phyloP scores from a whole-genome alignment of 768 basidiomycete genomes.

The Dacryopinax primogenitus region DNA sequence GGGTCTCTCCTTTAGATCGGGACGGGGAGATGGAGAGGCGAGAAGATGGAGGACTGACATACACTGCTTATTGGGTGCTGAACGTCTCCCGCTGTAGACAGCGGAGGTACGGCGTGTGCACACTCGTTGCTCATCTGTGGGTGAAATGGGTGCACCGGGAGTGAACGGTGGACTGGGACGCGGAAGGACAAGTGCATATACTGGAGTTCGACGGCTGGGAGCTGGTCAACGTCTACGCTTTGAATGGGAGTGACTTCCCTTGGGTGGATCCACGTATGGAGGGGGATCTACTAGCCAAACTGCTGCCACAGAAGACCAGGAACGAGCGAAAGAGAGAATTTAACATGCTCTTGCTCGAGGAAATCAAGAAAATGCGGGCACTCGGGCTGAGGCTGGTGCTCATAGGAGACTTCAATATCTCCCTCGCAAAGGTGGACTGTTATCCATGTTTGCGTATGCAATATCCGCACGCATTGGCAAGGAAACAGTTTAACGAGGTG shows the following conservation, averaged over 20 bases:
- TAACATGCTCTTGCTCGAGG: conserved; percentile 15
- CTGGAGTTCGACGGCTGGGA: conserved; percentile 10
- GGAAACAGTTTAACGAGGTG: conserved; percentile 18
- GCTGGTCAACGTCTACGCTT: conserved; percentile 14
- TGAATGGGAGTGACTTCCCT: conserved; percentile 15
- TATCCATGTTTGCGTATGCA: conserved; percentile 17
- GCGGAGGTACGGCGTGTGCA: conserved; percentile 15
- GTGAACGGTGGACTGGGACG: conserved; percentile 16
- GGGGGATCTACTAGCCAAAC: conserved; percentile 8
- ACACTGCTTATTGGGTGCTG: conserved; percentile 13
- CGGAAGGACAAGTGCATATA: conserved; percentile 15
- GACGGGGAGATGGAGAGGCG: not conserved
- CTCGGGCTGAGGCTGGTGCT: conserved; percentile 9
- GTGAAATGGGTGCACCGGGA: not conserved
- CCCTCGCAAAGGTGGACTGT: conserved; percentile 14
- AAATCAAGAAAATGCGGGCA: conserved; percentile 12
- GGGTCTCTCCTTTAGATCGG: not conserved
- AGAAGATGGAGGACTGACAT: conserved; percentile 10
- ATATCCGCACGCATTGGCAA: conserved; percentile 15
- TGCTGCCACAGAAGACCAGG: conserved; percentile 3
- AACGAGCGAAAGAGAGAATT: conserved; percentile 17
- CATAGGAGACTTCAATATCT: conserved; percentile 19
- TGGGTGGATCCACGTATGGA: conserved; percentile 13
- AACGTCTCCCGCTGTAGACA: not conserved
- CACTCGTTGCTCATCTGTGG: conserved; percentile 6